These are phyloP conservation scores for Carex parvula DNA, from an alignment of 176 grass and related monocot species.

Conservation along the genomic window DNA sequence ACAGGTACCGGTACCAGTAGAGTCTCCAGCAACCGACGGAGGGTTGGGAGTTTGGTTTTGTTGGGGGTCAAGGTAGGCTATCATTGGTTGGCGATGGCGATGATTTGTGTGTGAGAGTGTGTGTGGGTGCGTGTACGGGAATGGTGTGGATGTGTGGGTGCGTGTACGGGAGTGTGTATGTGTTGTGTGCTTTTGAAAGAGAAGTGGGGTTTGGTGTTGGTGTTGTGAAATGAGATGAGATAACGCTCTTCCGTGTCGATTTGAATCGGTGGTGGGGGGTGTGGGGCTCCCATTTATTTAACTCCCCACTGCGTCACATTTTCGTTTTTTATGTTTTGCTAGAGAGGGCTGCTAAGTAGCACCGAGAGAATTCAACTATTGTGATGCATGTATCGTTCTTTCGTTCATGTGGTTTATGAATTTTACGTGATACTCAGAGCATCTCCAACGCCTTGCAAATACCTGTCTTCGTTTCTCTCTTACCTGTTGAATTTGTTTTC, in stretches of 20 bases:
- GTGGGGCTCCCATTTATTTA: constrained; percentile 10
- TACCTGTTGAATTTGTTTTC: too few species aligned
- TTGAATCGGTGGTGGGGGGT: constrained; percentile 4
- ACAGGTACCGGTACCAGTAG: background rate
- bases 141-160: background rate
- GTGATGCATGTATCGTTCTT: too few species aligned
- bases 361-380: background rate
- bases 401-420: too few species aligned
- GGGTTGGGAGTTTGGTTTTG: constrained; percentile 22
- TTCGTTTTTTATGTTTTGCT: background rate
- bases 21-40: background rate
- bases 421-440: too few species aligned
- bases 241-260: background rate
- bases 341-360: background rate
- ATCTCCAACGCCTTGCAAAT: too few species aligned
- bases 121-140: background rate
- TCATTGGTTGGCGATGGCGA: constrained; percentile 9
- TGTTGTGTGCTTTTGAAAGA: background rate
- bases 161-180: too few species aligned
- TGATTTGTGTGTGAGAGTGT: background rate
- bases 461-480: too few species aligned
- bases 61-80: constrained; percentile 20
- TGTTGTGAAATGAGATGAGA: background rate
- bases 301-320: background rate
- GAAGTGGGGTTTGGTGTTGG: background rate